These are phyloP conservation scores for Phyllosticta capitalensis DNA, from an alignment of 2,329 filamentous ascomycete species.

Conservation along the genomic window DNA sequence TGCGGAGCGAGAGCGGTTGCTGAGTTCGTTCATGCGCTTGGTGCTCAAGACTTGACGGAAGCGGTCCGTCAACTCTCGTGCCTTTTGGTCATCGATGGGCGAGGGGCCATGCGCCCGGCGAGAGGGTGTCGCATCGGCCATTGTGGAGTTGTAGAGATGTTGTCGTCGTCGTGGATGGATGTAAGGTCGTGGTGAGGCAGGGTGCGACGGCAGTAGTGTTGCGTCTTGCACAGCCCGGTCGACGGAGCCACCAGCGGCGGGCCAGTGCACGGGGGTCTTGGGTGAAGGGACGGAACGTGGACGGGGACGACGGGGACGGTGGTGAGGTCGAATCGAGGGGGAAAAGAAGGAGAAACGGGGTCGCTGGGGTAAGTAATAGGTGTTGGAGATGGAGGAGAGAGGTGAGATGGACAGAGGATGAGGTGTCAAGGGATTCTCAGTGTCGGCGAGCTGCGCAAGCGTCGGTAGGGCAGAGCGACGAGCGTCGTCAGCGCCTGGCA, in stretches of 20 bases:
- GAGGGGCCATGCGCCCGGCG: conserved; percentile 13
- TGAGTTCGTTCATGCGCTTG: conserved; percentile 75
- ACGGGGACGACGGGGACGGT: background rate
- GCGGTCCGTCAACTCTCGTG: conserved; percentile 66
- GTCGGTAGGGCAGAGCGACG: background rate
- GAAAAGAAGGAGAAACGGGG: conserved; percentile 2
- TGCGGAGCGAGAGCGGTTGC: conserved; percentile 49
- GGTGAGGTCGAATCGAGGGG: conserved; percentile 5
- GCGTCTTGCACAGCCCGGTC: conserved; percentile 8
- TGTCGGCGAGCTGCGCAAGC: background rate
- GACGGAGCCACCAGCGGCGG: conserved; percentile 8
- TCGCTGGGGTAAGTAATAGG: conserved; percentile 5
- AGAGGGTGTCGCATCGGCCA: conserved; percentile 20
- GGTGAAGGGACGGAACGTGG: background rate
- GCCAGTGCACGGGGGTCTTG: conserved; percentile 9
- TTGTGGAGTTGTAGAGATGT: background rate
- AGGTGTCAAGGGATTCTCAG: conserved; percentile 9
- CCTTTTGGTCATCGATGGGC: conserved; percentile 52
- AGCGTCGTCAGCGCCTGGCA: background rate
- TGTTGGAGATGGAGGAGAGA: conserved; percentile 1
- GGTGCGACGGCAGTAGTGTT: conserved; percentile 9
- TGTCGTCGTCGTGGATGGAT: background rate
- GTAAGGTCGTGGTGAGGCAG: conserved; percentile 8
- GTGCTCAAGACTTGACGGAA: conserved; percentile 83
- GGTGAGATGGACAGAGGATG: conserved; percentile 6